Evolutionary conservation across 805 yeast species (phyloP).

Genomic region (Yamadazyma laniorum): DNA sequence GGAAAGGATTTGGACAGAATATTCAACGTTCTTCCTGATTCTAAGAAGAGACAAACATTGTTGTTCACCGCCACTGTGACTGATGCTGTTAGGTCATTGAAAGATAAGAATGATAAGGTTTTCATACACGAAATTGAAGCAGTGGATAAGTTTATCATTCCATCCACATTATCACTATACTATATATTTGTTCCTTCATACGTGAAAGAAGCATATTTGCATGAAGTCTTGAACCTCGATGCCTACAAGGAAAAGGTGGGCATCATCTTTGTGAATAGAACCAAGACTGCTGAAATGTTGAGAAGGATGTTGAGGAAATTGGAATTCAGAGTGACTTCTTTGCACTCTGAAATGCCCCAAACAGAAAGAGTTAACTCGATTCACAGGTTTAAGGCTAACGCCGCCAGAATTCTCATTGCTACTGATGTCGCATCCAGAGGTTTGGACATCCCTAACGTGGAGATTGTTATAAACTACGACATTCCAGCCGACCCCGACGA

Average conservation of each 20-base stretch:
- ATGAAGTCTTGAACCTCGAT: slow-evolving; percentile 61
- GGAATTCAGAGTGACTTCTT: slow-evolving; percentile 79
- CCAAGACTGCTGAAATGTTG: slow-evolving; percentile 84
- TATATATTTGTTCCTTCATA: slow-evolving; percentile 81
- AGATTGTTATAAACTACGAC: slow-evolving; percentile 85
- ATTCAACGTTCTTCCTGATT: slow-evolving; percentile 65
- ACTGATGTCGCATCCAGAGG: slow-evolving; percentile 99
- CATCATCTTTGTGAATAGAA: slow-evolving; percentile 88
- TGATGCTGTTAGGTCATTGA: slow-evolving; percentile 80
- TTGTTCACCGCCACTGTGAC: slow-evolving; percentile 96
- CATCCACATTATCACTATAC: slow-evolving; percentile 60
- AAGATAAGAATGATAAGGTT: slow-evolving; percentile 59
- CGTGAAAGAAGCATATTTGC: slow-evolving; percentile 86
- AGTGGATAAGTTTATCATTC: slow-evolving; percentile 76
- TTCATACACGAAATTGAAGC: slow-evolving; percentile 75
- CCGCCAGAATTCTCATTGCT: slow-evolving; percentile 88
- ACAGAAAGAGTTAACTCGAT: slow-evolving; percentile 85
- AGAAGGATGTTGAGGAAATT: slow-evolving; percentile 71
- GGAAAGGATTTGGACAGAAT: slow-evolving; percentile 75
- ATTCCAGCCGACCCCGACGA: slow-evolving; percentile 96
- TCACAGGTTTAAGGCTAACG: slow-evolving; percentile 91
- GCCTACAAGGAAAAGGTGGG: slow-evolving; percentile 65
- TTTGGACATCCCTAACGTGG: slow-evolving; percentile 91
- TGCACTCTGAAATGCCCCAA: slow-evolving; percentile 95
- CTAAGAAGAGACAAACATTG: slow-evolving; percentile 78